Evolutionary conservation across 1,284 basidiomycete genomes (phyloP), one percentile per base, ranked within the genome.

Genomic region (Xerocomus amazonicus): DNA sequence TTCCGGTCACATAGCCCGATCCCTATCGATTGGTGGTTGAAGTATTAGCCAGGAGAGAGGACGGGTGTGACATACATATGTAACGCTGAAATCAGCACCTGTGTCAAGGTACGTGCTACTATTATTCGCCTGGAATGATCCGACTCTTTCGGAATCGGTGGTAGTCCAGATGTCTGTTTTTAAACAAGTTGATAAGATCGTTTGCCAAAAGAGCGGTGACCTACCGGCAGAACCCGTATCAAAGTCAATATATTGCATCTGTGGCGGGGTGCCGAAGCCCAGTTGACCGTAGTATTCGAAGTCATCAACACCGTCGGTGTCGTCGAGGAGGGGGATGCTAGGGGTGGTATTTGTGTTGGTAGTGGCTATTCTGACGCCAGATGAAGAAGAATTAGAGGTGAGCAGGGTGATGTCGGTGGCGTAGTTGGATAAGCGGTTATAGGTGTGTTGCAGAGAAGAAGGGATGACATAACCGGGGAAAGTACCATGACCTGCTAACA

Each of bases 171-270:
- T 67, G 58, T 84, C 81, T 26, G 33, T 6, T 29, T 23, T 5
- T 27, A 41, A 31, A 39, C 16, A 6, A 3, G 19, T 38, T 13
- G 35, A 26, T 27, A 9, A 4, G 10, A 17, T 13, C 0, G 13
- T 27, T 36, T 27, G 6, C n/a, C 3, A 17, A 44, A 9, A 32
- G 9, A 28, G 16, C 9, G 14, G 14, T 17, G 1, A 29, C 48
- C 6, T 35, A 65, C 59, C 62, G 23, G 81, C 72, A 4, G 79
- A 81, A 42, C 82, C 82, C 3, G 81, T 83, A 58, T 84, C 81
- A 53, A 82, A 63, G 58, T 80, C 76, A 23, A 82, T 70, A 2
- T 70, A 66, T 16, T 82, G 55, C 26, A 47, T 39, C 57, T 80
- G 78, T 4, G 62, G 50, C 3, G 74, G 73, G 14, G 77, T 77